A percentile compares a stretch with the other conserved stretches of the same genome.
phyloP scores from a whole-genome alignment of 345 rosid species.

The Psidium guajava region DNA sequence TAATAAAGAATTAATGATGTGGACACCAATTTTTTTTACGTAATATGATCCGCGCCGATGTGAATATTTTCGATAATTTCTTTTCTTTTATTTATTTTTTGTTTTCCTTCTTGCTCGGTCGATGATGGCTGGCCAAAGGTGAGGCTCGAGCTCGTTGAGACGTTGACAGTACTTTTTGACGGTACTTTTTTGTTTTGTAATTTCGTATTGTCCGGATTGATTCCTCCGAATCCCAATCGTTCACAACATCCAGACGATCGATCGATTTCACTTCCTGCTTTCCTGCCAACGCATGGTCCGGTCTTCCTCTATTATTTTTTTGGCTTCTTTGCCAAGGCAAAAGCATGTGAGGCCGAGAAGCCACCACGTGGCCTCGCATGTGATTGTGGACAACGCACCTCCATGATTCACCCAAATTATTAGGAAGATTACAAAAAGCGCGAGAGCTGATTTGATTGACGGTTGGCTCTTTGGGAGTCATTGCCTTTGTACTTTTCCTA shows the following conservation, averaged over 20 bases:
- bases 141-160: rapidly evolving
- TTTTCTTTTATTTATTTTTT: not conserved
- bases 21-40: rapidly evolving
- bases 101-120: not conserved
- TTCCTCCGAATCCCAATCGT: not conserved
- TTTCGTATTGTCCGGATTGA: not conserved
- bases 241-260: not conserved
- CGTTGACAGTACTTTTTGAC: too few species aligned
- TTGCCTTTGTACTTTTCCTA: not conserved
- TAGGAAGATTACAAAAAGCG: not conserved
- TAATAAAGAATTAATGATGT: rapidly evolving
- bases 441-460: not conserved
- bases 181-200: not conserved
- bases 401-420: not conserved
- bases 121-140: rapidly evolving
- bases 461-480: not conserved
- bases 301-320: not conserved
- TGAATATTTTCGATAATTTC: too few species aligned
- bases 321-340: not conserved
- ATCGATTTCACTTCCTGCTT: not conserved
- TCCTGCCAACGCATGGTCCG: not conserved
- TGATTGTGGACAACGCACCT: not conserved
- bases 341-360: not conserved
- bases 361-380: not conserved
- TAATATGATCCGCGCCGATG: rapidly evolving